These are phyloP conservation scores for Ballota nigra DNA, from an alignment of 257 asterid species.

Conservation along the genomic window DNA sequence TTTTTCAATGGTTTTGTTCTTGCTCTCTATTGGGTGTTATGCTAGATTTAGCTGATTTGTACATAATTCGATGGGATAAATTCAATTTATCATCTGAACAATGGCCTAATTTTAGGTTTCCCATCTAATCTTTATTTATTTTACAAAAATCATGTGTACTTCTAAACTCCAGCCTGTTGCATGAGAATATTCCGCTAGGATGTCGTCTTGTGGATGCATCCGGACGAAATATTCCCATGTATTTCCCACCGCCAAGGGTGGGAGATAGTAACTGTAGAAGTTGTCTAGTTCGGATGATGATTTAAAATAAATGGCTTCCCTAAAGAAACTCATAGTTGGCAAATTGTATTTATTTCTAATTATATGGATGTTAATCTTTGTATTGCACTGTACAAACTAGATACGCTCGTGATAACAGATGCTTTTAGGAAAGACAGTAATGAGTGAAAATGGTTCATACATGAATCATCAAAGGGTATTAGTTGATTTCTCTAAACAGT, in stretches of 20 bases:
- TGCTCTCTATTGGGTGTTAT: not conserved
- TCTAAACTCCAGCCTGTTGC: no score
- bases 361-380: not conserved
- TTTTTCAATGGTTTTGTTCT: no score
- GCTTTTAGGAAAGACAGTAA: not conserved
- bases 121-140: not conserved
- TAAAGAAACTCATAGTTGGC: not conserved
- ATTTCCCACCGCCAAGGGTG: not conserved
- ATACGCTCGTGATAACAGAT: not conserved
- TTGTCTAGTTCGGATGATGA: not conserved
- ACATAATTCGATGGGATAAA: not conserved
- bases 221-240: not conserved
- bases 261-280: not conserved
- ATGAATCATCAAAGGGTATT: no score
- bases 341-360: not conserved
- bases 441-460: no score
- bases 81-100: not conserved
- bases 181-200: no score
- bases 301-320: not conserved
- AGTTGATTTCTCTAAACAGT: no score
- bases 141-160: not conserved
- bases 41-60: not conserved
- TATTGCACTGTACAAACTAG: no score
- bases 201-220: no score
- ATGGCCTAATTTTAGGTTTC: not conserved